Base-by-base conservation (phyloP, 2,329 filamentous ascomycete genomes). In the Aspergillus fructus region DNA sequence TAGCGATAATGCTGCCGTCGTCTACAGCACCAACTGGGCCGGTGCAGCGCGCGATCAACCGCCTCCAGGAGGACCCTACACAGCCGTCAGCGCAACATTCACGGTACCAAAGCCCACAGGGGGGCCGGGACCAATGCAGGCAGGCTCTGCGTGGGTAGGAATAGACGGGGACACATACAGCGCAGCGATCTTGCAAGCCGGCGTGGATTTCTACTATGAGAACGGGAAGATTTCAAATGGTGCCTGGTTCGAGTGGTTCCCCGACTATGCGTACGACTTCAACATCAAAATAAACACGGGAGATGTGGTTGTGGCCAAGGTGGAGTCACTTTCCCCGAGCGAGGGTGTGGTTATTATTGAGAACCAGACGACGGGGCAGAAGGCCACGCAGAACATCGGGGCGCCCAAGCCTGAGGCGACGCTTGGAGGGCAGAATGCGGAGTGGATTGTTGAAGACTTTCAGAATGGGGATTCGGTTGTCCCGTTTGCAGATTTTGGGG, bases 361-460 rank as follows among this genome's bases (percentile, higher is more conserved):
- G 62, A 86, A 86, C 69, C 64, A 77, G 60, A 78, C 74, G 9
- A 85, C 77, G 2, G 83, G 83, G 45, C 68, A 82, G 66, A 77
- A 66, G 4, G 83, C 82, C 27, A 78, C 76, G 15, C 80, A 87
- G 71, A 77, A 73, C 4, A 80, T 86, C 68, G 73, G 64, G 41
- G 75, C 72, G 52, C 73, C 82, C 49, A 69, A 68, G 1, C 69
- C 69, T 3, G 66, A 69, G 5, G 63, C 67, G n/a, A 73, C 69
- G 4, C 77, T 86, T 13, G 82, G 79, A 64, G 76, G 83, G 64
- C 79, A 79, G 64, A 85, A 85, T 59, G 84, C 83, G 11, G 84
- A 87, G 66, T 87, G 84, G 83, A 86, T 87, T 62, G 83, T 86
- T 13, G 84, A 86, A 72, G 81, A 83, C 56, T 83, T 81, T 61